A percentile compares a stretch with the other conserved stretches of the same genome.
phyloP scores from a whole-genome alignment of 108 stramenopile genomes.

The Cylindrotheca closterium region DNA sequence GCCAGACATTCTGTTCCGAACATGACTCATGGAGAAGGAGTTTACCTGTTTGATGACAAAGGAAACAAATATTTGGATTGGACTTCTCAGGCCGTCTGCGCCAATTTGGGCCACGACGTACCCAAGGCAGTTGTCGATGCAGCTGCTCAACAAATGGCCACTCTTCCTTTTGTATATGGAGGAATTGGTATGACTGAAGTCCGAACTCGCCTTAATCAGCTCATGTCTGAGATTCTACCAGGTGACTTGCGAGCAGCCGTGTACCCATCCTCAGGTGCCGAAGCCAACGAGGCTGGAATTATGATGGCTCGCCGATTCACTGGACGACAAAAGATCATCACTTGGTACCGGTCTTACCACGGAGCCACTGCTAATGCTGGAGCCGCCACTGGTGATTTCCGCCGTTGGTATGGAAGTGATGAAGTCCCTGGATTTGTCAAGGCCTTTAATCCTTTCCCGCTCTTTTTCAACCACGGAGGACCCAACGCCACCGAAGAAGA shows the following conservation, averaged over 20 bases:
- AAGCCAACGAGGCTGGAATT: conserved; percentile 96
- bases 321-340: conserved; percentile 60
- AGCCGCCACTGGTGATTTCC: conserved; percentile 86
- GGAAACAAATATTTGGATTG: conserved; percentile 71
- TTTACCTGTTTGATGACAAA: conserved; percentile 56
- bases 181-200: conserved; percentile 60
- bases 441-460: conserved; percentile 56
- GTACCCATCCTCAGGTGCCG: conserved; percentile 94
- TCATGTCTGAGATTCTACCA: conserved; percentile 60
- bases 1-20: conserved; percentile 44
- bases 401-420: conserved; percentile 53
- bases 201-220: conserved; percentile 45
- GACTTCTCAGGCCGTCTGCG: conserved; percentile 74
- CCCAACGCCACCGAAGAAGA: conserved; percentile 44
- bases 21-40: conserved; percentile 64
- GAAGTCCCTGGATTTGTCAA: conserved; percentile 54
- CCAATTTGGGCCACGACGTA: conserved; percentile 61
- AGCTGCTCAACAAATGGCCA: conserved; percentile 43
- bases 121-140: conserved; percentile 46
- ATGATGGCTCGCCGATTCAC: conserved; percentile 90
- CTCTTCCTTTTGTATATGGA: conserved; percentile 53
- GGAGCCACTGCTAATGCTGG: conserved; percentile 90
- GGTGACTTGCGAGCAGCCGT: conserved; percentile 73
- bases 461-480: conserved; percentile 53
- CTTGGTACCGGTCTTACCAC: conserved; percentile 86